Base-by-base conservation (phyloP, 371 early-diverging fungal species). In the Mortierella sp. region DNA sequence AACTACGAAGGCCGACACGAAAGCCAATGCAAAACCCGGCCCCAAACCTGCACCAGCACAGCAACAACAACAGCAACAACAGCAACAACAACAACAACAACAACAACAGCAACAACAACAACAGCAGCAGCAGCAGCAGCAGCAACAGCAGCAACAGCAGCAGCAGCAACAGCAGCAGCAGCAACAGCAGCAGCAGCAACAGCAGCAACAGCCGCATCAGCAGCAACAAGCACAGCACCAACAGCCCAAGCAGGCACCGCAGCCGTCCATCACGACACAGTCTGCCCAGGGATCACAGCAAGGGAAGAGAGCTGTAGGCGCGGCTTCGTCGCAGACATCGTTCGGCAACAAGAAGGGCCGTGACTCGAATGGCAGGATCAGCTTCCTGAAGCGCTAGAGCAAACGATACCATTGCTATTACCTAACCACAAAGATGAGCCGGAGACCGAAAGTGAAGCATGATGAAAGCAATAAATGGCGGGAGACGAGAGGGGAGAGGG, bases 281-380 rank as follows among this genome's bases (percentile, higher is more conserved):
- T 27, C 57, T 9, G 8, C 49, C 2, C 60, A 58, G 27, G 29
- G 43, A 2, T 28, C 53, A 14, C 59, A 58, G 16, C 59, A 67
- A 13, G 48, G 62, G 4, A 58, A 49, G 47, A 59, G 47, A 19
- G 34, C n/a, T n/a, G n/a, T n/a, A n/a, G n/a, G n/a, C n/a, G n/a
- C n/a, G n/a, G n/a, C n/a, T n/a, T n/a, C n/a, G n/a, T n/a, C 56
- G 49, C 24, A 44, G 49, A 9, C 44, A 40, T 52, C 53, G 28
- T 60, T 54, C 48, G 71, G 55, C 13, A 56, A 22, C 37, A 34
- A 40, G 54, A 22, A 57, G 28, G 59, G 54, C 13, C 58, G 68
- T 13, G 74, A 67, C 13, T 44, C 45, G 44, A 51, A 57, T 24
- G 64, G 63, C 5, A 34, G 56, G 21, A 74, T 74, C 64, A 74